Conservation (phyloP, 2,329 filamentous ascomycete genomes). For the Ilyonectria robusta region DNA sequence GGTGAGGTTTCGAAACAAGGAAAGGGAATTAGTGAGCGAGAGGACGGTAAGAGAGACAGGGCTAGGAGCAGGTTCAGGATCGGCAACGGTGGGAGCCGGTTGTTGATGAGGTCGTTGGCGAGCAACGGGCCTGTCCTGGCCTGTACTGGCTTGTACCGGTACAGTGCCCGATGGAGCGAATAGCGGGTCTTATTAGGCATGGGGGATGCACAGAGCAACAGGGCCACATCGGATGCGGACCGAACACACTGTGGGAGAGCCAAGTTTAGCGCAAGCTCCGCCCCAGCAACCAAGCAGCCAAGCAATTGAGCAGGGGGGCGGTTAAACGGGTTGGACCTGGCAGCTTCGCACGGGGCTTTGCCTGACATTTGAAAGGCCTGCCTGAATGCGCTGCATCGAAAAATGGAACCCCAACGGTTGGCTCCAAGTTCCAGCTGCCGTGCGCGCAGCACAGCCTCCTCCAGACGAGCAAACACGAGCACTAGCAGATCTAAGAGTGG, state of each 20-base stretch:
- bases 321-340: slow-evolving; percentile 19
- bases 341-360: slow-evolving; percentile 1
- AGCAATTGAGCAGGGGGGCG: slow-evolving; percentile 25
- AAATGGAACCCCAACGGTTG: not conserved
- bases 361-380: not conserved
- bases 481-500: slow-evolving; percentile 13
- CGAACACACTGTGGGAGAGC: slow-evolving; percentile 35
- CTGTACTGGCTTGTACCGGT: slow-evolving; percentile 34
- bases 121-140: slow-evolving; percentile 38
- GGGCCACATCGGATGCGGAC: slow-evolving; percentile 45
- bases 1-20: slow-evolving; percentile 35
- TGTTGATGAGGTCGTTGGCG: slow-evolving; percentile 42
- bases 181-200: slow-evolving; percentile 31
- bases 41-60: slow-evolving; percentile 29
- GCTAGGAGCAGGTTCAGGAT: slow-evolving; percentile 33
- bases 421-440: not conserved
- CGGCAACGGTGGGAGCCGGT: slow-evolving; percentile 29
- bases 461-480: slow-evolving; percentile 22
- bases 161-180: slow-evolving; percentile 37
- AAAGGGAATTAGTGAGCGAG: slow-evolving; percentile 30
- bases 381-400: slow-evolving; percentile 1
- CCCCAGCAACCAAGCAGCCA: slow-evolving; percentile 39
- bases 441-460: slow-evolving; percentile 26
- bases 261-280: slow-evolving; percentile 42
- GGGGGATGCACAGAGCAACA: slow-evolving; percentile 35